Conservation (phyloP, 352 stramenopile genomes). For the Pythium guiyangense region DNA sequence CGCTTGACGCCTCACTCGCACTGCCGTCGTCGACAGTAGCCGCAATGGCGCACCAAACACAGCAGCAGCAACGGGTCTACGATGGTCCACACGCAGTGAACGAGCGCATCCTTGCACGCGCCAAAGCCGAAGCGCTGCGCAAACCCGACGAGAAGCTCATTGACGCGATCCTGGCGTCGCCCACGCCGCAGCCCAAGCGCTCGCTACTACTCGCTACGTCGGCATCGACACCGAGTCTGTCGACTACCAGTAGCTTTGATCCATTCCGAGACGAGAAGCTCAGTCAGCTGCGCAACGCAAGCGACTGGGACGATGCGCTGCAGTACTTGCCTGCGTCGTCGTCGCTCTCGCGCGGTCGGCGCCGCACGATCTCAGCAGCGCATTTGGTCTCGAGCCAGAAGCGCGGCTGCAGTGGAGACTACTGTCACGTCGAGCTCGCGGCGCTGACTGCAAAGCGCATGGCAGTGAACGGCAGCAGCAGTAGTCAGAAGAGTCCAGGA, state of each 20-base stretch:
- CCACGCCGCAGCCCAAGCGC: conserved; percentile 29
- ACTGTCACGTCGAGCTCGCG: conserved; percentile 43
- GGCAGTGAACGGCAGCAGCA: conserved; percentile 9
- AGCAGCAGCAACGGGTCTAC: conserved; percentile 18
- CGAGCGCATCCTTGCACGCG: conserved; percentile 53
- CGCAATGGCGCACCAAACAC: neutral
- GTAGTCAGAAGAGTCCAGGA: neutral
- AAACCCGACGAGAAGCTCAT: conserved; percentile 59
- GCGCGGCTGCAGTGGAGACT: conserved; percentile 65
- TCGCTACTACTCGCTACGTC: conserved; percentile 26
- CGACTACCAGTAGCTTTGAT: conserved; percentile 17
- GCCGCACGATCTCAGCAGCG: conserved; percentile 49
- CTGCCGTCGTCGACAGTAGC: neutral
- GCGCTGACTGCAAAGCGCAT: conserved; percentile 38
- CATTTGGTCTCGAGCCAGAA: conserved; percentile 75
- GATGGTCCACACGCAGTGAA: conserved; percentile 54
- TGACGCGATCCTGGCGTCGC: conserved; percentile 64
- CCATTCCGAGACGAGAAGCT: conserved; percentile 32
- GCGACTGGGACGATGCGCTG: conserved; percentile 51
- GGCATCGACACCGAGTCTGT: conserved; percentile 22
- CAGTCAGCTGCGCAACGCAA: conserved; percentile 23
- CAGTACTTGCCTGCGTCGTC: conserved; percentile 49
- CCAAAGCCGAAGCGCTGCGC: conserved; percentile 41
- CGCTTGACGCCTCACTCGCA: neutral
- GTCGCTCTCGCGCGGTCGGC: conserved; percentile 44